Percentiles rank a stretch among this genome's conserved stretches.
These are phyloP conservation scores for Yamadazyma blattariae DNA, from an alignment of 1,139 yeast species.

Conservation along the genomic window DNA sequence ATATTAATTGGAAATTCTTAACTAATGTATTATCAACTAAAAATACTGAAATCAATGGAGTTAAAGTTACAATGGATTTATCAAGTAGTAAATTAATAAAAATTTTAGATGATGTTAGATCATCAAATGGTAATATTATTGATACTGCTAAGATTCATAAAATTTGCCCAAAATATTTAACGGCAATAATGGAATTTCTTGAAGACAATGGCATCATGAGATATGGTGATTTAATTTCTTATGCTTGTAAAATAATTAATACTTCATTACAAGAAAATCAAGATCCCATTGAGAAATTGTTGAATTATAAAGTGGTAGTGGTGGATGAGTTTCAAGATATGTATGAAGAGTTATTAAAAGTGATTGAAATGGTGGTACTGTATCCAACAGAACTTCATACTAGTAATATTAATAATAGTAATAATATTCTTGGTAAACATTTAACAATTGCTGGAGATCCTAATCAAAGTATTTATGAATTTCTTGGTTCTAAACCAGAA, in stretches of 20 bases:
- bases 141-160: conserved; percentile 23
- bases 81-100: conserved; percentile 30
- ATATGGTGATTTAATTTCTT: conserved; percentile 33
- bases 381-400: conserved; percentile 33
- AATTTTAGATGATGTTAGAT: conserved; percentile 29
- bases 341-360: conserved; percentile 46
- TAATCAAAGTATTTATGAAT: conserved; percentile 68
- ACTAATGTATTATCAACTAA: conserved; percentile 30
- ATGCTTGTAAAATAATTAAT: conserved; percentile 27
- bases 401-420: too few relatives aligned
- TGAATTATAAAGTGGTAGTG: conserved; percentile 37
- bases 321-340: conserved; percentile 81
- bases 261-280: conserved; percentile 8
- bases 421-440: conserved; percentile 38
- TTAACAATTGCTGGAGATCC: conserved; percentile 72
- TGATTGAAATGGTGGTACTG: conserved; percentile 37
- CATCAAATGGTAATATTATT: conserved; percentile 22
- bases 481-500: conserved; percentile 51
- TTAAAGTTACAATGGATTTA: conserved; percentile 18
- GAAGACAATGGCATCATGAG: conserved; percentile 33
- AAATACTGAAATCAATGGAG: conserved; percentile 20
- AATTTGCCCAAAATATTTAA: conserved; percentile 21
- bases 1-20: conserved; percentile 48
- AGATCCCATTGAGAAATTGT: conserved; percentile 21
- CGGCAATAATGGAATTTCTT: conserved; percentile 20